Base-by-base conservation (phyloP, 2,329 filamentous ascomycete species). In the Pseudogymnoascus sp. region DNA sequence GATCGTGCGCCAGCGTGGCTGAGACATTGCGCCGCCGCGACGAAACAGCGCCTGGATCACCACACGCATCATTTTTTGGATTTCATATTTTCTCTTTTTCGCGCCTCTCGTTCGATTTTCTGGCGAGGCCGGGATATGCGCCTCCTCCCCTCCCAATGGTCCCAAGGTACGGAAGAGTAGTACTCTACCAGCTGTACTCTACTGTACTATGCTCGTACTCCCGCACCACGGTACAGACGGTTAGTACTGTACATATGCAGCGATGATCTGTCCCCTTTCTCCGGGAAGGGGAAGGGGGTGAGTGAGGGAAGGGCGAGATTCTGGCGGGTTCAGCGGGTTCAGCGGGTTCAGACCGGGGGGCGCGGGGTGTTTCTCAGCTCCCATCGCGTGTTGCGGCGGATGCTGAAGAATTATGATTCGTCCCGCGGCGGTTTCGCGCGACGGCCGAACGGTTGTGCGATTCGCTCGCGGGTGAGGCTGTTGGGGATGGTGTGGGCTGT, bases 1-100 rank as follows among this genome's bases (percentile, higher is more conserved):
- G 43, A 32, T 54, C 43, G 43, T 30, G 43, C 43, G 25, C 25
- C n/a, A 32, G 43, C 25, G 43, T 54, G 43, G 25, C 43, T 54
- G 43, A 54, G 43, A 54, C 43, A 54, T 54, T 54, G 43, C 25
- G 43, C 43, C 28, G 28, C 28, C 7, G 25, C 43, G 43, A 54
- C 43, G 43, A 54, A 54, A 54, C 43, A 54, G 43, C 25, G 43
- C 28, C 43, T 54, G 25, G 43, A 54, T 30, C 7, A 25, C 16
- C n/a, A 54, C 25, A 18, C 43, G 43, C 18, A 54, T 54, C 43
- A 54, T 54, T 54, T 54, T 54, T 54, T 54, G 30, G n/a, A 54
- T n/a, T 54, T 54, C 43, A 32, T 6, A 30, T 50, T 54, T 18
- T 28, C 32, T 35, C 32, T 35, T 11, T 35, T 11, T 30, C 43